A percentile compares a stretch with the other conserved stretches of the same genome.
phyloP scores from a whole-genome alignment of 2,329 filamentous ascomycete genomes.

The Delphinella strobiligena region DNA sequence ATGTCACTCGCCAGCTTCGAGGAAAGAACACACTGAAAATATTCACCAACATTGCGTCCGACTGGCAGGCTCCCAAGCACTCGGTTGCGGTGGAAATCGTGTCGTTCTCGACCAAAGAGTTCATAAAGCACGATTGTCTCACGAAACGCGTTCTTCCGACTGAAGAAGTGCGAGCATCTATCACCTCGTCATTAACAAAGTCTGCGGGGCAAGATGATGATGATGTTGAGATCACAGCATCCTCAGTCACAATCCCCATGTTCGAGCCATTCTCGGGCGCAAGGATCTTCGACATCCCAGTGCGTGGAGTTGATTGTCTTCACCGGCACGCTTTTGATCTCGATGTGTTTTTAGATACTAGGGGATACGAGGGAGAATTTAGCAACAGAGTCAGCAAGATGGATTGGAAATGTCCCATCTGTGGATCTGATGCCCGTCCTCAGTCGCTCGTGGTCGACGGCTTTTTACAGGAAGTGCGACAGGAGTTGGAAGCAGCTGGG shows the following conservation, averaged over 20 bases:
- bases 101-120: conserved; percentile 35
- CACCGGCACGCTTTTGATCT: conserved; percentile 90
- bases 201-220: conserved; percentile 43
- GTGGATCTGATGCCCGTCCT: conserved; percentile 64
- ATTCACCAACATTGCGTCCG: conserved; percentile 28
- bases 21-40: conserved; percentile 49
- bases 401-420: conserved; percentile 86
- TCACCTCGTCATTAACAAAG: conserved; percentile 38
- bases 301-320: conserved; percentile 54
- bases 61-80: conserved; percentile 34
- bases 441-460: conserved; percentile 57
- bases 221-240: conserved; percentile 30
- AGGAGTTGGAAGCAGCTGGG: conserved; percentile 35
- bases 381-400: conserved; percentile 27
- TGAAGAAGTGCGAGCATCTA: conserved; percentile 41
- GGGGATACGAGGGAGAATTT: conserved; percentile 33
- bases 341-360: conserved; percentile 62
- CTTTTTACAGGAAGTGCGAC: conserved; percentile 55
- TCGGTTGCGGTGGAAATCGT: conserved; percentile 61
- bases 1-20: conserved; percentile 52
- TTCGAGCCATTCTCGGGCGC: conserved; percentile 34
- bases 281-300: conserved; percentile 55
- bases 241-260: conserved; percentile 29
- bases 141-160: conserved; percentile 27
- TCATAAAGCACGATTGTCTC: conserved; percentile 28